A percentile compares a stretch with the other conserved stretches of the same genome.
phyloP scores from a whole-genome alignment of 257 asterid species.

The Knoxia roxburghii region DNA sequence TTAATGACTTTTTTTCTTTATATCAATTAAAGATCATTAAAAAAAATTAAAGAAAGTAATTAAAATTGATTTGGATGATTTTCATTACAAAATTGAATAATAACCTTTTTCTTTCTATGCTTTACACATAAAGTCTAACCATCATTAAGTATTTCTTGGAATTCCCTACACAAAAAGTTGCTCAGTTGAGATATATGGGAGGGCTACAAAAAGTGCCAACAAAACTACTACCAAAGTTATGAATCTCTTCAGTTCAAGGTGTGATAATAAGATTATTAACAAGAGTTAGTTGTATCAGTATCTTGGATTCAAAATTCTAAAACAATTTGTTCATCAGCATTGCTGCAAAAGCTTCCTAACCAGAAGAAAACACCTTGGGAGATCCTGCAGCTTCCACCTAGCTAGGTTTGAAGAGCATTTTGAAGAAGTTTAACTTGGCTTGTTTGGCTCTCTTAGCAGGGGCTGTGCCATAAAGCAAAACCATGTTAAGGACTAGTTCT shows the following conservation, averaged over 20 bases:
- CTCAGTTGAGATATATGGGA: too few species aligned
- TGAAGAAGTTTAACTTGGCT: conserved; percentile 53
- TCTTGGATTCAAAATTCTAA: neutral
- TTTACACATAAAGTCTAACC: too few species aligned
- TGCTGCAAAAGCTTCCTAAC: conserved; percentile 2
- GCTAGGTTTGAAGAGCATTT: conserved; percentile 45
- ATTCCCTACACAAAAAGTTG: too few species aligned
- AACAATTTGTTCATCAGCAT: neutral
- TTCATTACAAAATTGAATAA: too few species aligned
- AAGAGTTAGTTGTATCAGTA: neutral
- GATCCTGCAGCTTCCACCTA: conserved; percentile 41
- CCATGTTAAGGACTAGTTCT: conserved; percentile 8
- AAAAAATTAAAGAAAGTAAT: too few species aligned
- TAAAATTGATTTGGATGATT: too few species aligned
- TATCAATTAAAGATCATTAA: too few species aligned
- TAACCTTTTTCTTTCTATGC: too few species aligned
- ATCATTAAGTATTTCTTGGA: too few species aligned
- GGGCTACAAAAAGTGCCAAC: neutral
- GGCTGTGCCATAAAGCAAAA: conserved; percentile 29
- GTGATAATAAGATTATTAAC: neutral
- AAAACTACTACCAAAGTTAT: neutral
- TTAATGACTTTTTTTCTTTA: too few species aligned
- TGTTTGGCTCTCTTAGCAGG: conserved; percentile 58
- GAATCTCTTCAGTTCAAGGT: neutral
- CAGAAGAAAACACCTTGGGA: neutral